Evolutionary conservation across 2,329 filamentous ascomycete genomes (phyloP).

Genomic region (Lachnellula occidentalis): DNA sequence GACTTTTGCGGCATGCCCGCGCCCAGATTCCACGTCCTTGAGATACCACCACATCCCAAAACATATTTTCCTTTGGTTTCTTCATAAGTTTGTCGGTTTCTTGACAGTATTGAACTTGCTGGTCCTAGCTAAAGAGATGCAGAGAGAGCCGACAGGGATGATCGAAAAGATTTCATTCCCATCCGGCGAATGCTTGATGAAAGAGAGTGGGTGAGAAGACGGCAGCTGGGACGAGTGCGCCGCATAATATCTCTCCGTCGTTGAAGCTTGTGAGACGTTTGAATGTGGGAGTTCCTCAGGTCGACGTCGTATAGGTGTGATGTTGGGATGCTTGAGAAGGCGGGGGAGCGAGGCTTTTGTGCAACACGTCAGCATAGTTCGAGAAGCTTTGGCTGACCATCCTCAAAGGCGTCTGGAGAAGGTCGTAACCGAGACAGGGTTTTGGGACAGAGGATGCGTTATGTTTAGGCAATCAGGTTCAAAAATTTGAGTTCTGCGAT

Average conservation of each 20-base stretch:
- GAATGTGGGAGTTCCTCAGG: constrained; percentile 29
- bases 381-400: constrained; percentile 22
- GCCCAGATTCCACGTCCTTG: constrained; percentile 1
- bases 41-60: constrained; percentile 7
- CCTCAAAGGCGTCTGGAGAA: not conserved
- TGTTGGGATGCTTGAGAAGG: constrained; percentile 31
- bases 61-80: constrained; percentile 12
- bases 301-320: constrained; percentile 32
- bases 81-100: constrained; percentile 7
- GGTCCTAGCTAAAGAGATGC: constrained; percentile 12
- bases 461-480: constrained; percentile 4
- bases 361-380: constrained; percentile 38
- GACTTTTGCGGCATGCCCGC: not conserved
- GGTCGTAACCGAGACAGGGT: constrained; percentile 9
- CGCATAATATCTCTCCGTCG: constrained; percentile 29
- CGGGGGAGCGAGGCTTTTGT: constrained; percentile 35
- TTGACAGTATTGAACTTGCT: constrained; percentile 5
- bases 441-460: constrained; percentile 10
- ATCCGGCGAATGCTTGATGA: constrained; percentile 26
- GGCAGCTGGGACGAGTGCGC: constrained; percentile 30
- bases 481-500: constrained; percentile 21
- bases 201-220: constrained; percentile 31
- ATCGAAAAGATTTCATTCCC: constrained; percentile 23
- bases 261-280: constrained; percentile 28
- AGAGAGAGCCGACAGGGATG: constrained; percentile 16